A percentile compares a stretch with the other conserved stretches of the same genome.
Conservation (phyloP, 176 grass and related monocot species). For the Eleusine indica region DNA sequence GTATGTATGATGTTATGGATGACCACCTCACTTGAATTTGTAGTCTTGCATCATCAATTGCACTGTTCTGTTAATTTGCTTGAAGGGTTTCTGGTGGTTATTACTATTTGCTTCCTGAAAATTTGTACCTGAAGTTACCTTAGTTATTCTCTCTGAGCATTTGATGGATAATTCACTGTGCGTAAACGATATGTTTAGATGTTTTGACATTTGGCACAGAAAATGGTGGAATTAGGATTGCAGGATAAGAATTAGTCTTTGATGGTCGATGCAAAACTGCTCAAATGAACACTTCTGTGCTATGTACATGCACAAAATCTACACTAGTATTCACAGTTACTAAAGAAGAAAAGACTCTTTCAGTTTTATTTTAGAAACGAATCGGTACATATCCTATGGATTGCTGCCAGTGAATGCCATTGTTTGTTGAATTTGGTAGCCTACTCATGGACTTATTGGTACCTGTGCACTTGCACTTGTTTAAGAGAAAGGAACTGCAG, state of each 20-base stretch:
- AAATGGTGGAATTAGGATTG: neutral
- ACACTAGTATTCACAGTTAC: neutral
- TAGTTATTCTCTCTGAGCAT: too few relatives aligned
- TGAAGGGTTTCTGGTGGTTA: slow-evolving; percentile 14
- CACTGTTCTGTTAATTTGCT: neutral
- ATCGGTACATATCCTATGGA: neutral
- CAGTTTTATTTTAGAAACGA: too few relatives aligned
- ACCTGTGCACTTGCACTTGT: neutral
- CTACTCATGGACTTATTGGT: neutral
- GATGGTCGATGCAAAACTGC: neutral
- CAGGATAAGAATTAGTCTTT: neutral
- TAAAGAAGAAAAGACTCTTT: neutral
- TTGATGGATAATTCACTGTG: neutral
- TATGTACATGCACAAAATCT: neutral
- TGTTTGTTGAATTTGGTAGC: slow-evolving; percentile 6
- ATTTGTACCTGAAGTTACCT: too few relatives aligned
- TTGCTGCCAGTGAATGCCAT: neutral
- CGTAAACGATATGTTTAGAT: neutral
- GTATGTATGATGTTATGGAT: neutral
- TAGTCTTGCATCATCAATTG: neutral
- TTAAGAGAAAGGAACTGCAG: slow-evolving; percentile 21
- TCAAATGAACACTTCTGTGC: neutral
- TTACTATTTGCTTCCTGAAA: too few relatives aligned
- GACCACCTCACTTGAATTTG: neutral
- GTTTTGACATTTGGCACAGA: neutral